phyloP scores from a whole-genome alignment of 139 green algal species.

The Ostreobium quekettii region DNA sequence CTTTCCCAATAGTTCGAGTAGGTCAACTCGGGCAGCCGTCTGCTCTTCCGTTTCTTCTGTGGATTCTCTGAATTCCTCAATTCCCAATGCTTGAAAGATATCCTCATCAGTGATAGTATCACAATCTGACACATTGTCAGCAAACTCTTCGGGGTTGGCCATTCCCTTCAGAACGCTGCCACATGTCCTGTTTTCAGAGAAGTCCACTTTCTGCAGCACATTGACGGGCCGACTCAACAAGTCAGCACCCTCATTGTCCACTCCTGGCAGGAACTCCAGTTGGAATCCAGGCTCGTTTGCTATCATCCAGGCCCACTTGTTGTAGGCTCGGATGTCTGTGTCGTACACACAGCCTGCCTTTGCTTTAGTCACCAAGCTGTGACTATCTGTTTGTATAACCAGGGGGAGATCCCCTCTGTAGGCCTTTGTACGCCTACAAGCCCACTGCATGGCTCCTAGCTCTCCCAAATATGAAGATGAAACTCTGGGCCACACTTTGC shows the following conservation, averaged over 20 bases:
- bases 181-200: too few relatives aligned
- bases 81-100: too few relatives aligned
- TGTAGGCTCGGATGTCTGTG: background rate
- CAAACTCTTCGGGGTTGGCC: too few relatives aligned
- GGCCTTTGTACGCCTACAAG: conserved; percentile 9
- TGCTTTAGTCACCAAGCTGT: background rate
- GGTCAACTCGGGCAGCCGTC: too few relatives aligned
- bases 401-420: conserved; percentile 1
- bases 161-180: too few relatives aligned
- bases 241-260: conserved; percentile 13
- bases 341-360: too few relatives aligned
- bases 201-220: too few relatives aligned
- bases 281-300: background rate
- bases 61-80: too few relatives aligned
- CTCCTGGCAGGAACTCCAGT: conserved; percentile 12
- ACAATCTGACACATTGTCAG: too few relatives aligned
- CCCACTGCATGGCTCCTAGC: conserved; percentile 7
- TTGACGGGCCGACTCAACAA: conserved; percentile 13
- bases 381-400: conserved; percentile 4
- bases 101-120: too few relatives aligned
- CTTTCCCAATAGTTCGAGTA: too few relatives aligned
- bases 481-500: background rate
- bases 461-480: conserved; percentile 15
- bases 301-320: background rate
- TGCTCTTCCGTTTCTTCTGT: too few relatives aligned